Conservation (phyloP, 768 basidiomycete species). For the Clitopilus passeckerianus region DNA sequence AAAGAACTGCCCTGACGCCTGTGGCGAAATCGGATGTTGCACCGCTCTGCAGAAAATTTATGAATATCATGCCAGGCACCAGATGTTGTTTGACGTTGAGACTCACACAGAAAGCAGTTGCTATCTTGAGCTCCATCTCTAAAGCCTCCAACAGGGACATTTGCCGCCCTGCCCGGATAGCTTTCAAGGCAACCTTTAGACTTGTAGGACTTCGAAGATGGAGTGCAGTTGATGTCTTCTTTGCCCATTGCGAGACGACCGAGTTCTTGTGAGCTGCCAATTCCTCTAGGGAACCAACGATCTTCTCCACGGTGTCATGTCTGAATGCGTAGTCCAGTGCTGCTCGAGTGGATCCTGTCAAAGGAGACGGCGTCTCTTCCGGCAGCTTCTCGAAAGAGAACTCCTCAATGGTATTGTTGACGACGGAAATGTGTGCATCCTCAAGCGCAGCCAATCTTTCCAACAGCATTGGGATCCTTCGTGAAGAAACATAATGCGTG, state of each 20-base stretch:
- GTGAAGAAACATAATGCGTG: conserved; percentile 86
- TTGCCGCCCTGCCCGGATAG: conserved; percentile 66
- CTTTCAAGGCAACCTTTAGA: conserved; percentile 81
- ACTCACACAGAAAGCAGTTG: conserved; percentile 86
- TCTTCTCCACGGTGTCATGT: conserved; percentile 64
- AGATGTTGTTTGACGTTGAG: conserved; percentile 5
- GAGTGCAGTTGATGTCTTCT: conserved; percentile 56
- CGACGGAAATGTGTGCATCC: conserved; percentile 28
- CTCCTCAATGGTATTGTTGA: conserved; percentile 59
- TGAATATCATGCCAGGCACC: conserved; percentile 9
- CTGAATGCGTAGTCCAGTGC: conserved; percentile 82
- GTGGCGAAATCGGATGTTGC: conserved; percentile 79
- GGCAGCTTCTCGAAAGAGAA: conserved; percentile 68
- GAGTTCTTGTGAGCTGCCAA: conserved; percentile 33
- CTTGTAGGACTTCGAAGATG: conserved; percentile 84
- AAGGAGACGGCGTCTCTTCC: conserved; percentile 44
- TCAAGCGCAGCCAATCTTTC: conserved; percentile 60
- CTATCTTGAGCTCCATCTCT: conserved; percentile 84
- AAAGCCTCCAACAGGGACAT: conserved; percentile 63
- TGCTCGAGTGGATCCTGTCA: conserved; percentile 59
- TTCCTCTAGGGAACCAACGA: conserved; percentile 52
- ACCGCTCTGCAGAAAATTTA: conserved; percentile 45
- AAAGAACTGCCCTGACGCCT: conserved; percentile 71
- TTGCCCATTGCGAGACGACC: conserved; percentile 68
- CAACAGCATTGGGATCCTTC: conserved; percentile 67